These are phyloP conservation scores for Xylariales sp. DNA, from an alignment of 2,329 filamentous ascomycete species.

Conservation along the genomic window DNA sequence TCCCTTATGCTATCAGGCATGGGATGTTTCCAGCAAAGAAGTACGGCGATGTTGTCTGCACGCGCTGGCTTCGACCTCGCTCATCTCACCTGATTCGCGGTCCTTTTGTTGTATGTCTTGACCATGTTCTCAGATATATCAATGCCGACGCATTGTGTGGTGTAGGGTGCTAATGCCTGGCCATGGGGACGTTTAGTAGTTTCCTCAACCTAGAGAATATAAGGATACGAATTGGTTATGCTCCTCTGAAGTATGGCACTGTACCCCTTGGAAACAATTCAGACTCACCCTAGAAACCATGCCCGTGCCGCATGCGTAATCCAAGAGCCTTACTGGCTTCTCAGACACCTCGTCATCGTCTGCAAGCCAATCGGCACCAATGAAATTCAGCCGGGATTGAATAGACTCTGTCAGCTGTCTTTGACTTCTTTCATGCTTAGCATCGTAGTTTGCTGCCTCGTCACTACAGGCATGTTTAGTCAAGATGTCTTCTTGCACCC, in stretches of 20 bases:
- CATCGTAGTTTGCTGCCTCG: slow-evolving; percentile 11
- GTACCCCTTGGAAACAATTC: no score
- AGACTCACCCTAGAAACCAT: slow-evolving; percentile 55
- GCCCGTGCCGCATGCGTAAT: slow-evolving; percentile 75
- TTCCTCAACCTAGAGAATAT: no score
- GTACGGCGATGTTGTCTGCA: no score
- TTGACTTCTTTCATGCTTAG: slow-evolving; percentile 49
- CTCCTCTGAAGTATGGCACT: no score
- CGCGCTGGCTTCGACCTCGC: no score
- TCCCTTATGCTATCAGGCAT: no score
- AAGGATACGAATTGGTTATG: no score
- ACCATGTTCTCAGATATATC: slow-evolving; percentile 72
- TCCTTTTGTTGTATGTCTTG: slow-evolving; percentile 58
- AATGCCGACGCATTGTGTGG: slow-evolving; percentile 60
- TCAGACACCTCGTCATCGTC: slow-evolving; percentile 24
- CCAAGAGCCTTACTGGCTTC: slow-evolving; percentile 52
- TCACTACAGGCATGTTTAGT: slow-evolving; percentile 6
- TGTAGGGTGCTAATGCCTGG: slow-evolving; percentile 57
- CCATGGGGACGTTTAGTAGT: neutral
- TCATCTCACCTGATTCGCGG: slow-evolving; percentile 46
- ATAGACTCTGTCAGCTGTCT: slow-evolving; percentile 51
- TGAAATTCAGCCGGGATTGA: slow-evolving; percentile 50
- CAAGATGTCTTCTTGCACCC: no score
- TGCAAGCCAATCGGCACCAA: slow-evolving; percentile 53
- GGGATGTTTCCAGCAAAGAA: no score